Evolutionary conservation across 352 stramenopile genomes (phyloP).

Genomic region (Globisporangium mamillatum): DNA sequence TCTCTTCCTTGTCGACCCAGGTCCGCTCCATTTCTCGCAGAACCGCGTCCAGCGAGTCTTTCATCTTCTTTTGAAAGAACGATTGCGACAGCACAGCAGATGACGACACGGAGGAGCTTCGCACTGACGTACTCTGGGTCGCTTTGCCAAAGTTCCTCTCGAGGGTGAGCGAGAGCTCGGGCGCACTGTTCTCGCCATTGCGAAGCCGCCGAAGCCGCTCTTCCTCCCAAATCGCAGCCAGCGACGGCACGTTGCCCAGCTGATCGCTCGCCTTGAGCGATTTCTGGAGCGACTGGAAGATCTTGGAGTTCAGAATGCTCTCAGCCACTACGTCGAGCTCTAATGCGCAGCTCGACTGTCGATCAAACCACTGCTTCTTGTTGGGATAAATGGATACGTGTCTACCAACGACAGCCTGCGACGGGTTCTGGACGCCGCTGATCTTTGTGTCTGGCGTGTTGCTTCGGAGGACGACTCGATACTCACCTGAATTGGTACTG

Average conservation of each 20-base stretch:
- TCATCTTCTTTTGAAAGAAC: constrained; percentile 79
- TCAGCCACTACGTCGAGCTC: constrained; percentile 69
- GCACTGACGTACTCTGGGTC: constrained; percentile 25
- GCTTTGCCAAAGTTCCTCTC: constrained; percentile 32
- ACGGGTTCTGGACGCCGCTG: constrained; percentile 28
- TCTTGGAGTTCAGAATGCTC: constrained; percentile 64
- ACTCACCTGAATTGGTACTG: constrained; percentile 14
- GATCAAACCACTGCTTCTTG: constrained; percentile 52
- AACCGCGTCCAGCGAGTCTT: constrained; percentile 55
- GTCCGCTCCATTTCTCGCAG: constrained; percentile 42
- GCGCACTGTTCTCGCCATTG: constrained; percentile 49
- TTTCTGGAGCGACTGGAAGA: constrained; percentile 42
- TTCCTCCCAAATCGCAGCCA: constrained; percentile 86
- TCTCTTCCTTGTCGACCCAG: neutral
- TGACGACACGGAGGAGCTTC: constrained; percentile 16
- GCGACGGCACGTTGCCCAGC: constrained; percentile 66
- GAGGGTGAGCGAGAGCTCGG: constrained; percentile 51
- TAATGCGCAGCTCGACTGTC: constrained; percentile 66
- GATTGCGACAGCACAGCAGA: constrained; percentile 75
- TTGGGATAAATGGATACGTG: constrained; percentile 29
- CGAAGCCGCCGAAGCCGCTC: constrained; percentile 50
- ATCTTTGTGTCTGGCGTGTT: constrained; percentile 35
- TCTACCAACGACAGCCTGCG: constrained; percentile 23
- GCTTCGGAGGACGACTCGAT: constrained; percentile 31
- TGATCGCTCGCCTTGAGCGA: constrained; percentile 37